Base-by-base conservation (phyloP, 2,329 filamentous ascomycete species). In the Pseudopyrenochaeta lycopersici region DNA sequence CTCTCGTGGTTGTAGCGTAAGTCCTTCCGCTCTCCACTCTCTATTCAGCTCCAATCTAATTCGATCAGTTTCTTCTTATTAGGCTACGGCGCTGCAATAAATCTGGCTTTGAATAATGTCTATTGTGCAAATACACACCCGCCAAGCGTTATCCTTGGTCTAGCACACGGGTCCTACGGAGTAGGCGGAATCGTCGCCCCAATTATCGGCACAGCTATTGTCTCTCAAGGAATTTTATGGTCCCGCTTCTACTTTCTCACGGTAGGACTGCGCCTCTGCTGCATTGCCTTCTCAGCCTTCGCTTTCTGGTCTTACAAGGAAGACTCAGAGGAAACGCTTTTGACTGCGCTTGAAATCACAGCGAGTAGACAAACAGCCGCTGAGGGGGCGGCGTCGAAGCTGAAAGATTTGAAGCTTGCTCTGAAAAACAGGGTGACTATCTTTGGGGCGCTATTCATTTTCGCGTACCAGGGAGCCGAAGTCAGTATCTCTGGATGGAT, bases 401-500 rank as follows among this genome's bases (percentile, higher is more conserved):
- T 56, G 72, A 84, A 70, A 76, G 79, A 75, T 66, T 81, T 78
- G 71, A 84, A 77, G 50, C 71, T 78, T 46, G 81, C 84, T 2
- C 63, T 87, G 29, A 77, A 77, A 52, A 82, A 81, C 61, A 78
- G 75, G 29, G 82, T 87, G 4, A 90, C 92, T 0, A 75, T 95
- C 1, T 81, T 95, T 0, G 90, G 90, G 2, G 88, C 91, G 0
- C 73, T 91, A 9, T 95, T 95, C 79, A 90, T 95, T 73, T 95
- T 96, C 72, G 86, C 88, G 21, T 96, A 96, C 73, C 90, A 95
- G 75, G 91, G 91, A 30, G 89, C 90, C 31, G 91, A 96, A 75
- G 91, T 96, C 14, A 88, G 88, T 12, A 90, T 94, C 60, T 91
- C 89, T 0, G 91, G 91, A 47, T 96, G 91, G 92, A 88, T 94